A percentile compares a stretch with the other conserved stretches of the same genome.
Conservation (phyloP, 495 filamentous ascomycete species). For the Hypoxylon perforatum region DNA sequence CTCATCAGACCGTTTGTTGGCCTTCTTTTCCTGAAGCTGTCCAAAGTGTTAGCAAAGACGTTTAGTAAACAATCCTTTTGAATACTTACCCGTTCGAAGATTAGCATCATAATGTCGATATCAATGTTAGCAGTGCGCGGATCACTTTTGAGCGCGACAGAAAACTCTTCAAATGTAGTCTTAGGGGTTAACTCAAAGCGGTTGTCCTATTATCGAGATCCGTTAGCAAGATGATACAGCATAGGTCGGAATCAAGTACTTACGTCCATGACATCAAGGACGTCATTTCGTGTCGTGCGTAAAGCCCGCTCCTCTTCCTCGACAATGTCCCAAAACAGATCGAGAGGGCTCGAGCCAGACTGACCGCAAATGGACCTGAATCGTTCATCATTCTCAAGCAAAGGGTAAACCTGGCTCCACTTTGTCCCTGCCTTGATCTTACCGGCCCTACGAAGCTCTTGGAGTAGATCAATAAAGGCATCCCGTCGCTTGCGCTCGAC, state of each 20-base stretch:
- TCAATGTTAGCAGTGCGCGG: conserved; percentile 86
- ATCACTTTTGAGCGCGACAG: conserved; percentile 79
- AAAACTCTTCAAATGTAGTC: conserved; percentile 90
- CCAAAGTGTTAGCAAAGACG: conserved; percentile 33
- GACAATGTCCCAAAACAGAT: conserved; percentile 96
- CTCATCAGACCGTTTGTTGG: conserved; percentile 76
- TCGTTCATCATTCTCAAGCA: conserved; percentile 82
- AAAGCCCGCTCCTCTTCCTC: conserved; percentile 92
- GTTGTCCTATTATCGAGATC: conserved; percentile 70
- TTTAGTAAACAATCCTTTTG: neutral
- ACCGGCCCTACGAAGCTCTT: conserved; percentile 76
- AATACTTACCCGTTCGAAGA: conserved; percentile 76
- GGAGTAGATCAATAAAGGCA: conserved; percentile 76
- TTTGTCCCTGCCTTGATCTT: conserved; percentile 92
- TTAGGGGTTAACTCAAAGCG: conserved; percentile 88
- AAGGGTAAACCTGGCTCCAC: conserved; percentile 84
- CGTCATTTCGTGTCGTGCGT: conserved; percentile 82
- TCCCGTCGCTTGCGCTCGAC: conserved; percentile 89
- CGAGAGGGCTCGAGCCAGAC: conserved; percentile 86
- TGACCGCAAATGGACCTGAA: conserved; percentile 89
- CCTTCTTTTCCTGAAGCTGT: conserved; percentile 78
- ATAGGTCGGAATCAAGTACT: conserved; percentile 44
- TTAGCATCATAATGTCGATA: conserved; percentile 74
- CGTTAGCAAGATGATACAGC: neutral
- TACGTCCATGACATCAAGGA: conserved; percentile 91